These are phyloP conservation scores for Scheffersomyces quercinus DNA, from an alignment of 1,139 yeast species.

Conservation along the genomic window DNA sequence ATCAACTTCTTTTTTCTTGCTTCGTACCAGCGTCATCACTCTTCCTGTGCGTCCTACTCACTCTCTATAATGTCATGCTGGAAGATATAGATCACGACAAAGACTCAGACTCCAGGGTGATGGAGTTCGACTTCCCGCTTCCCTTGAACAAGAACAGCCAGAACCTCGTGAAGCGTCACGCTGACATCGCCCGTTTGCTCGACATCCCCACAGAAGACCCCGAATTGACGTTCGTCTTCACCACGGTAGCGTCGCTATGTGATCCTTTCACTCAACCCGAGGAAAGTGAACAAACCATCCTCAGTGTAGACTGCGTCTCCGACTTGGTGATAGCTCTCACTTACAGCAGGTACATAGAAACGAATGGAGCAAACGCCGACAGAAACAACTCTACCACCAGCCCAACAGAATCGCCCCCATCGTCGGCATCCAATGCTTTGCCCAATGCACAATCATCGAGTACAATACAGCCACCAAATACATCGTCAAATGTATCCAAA, in stretches of 20 bases:
- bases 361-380: conserved; percentile 10
- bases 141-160: conserved; percentile 16
- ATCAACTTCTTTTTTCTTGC: no score
- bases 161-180: conserved; percentile 23
- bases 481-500: not conserved
- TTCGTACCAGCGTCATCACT: no score
- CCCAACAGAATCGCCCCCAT: not conserved
- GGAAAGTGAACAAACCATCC: conserved; percentile 51
- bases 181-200: conserved; percentile 17
- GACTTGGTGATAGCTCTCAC: conserved; percentile 51
- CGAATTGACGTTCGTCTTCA: conserved; percentile 21
- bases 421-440: not conserved
- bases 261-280: conserved; percentile 73
- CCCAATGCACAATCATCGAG: no score
- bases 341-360: conserved; percentile 15
- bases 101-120: conserved; percentile 14
- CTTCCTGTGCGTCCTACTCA: no score
- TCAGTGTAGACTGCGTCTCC: conserved; percentile 57
- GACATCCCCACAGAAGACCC: conserved; percentile 21
- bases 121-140: conserved; percentile 29
- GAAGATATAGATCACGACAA: conserved; percentile 21
- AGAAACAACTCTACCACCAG: not conserved
- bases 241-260: conserved; percentile 46
- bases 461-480: no score
- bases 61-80: conserved; percentile 22